Conservation (phyloP, 2,329 filamentous ascomycete species). For the Myriangium duriaei region DNA sequence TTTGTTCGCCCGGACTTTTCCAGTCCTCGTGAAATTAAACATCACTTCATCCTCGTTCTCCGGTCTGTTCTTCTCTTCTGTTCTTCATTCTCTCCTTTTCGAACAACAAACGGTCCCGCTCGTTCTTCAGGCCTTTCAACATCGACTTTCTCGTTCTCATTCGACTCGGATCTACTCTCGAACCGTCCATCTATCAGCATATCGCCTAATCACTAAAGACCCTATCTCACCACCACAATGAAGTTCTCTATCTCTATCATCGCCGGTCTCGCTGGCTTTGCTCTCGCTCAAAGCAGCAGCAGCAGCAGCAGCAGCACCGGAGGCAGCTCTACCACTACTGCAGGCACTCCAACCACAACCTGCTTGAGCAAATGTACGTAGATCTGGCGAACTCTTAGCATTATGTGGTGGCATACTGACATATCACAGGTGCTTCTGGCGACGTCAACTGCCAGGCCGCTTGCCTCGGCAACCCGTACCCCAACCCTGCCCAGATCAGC, state of each 20-base stretch:
- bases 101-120: background rate
- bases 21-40: no score
- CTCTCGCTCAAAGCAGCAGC: conserved; percentile 25
- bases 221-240: conserved; percentile 25
- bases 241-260: conserved; percentile 33
- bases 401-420: no score
- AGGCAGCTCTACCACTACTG: conserved; percentile 12
- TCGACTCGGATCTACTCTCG: no score
- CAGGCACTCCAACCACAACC: conserved; percentile 22
- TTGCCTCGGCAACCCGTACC: conserved; percentile 41
- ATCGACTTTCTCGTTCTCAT: no score
- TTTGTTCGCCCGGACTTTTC: no score
- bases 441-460: conserved; percentile 41
- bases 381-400: background rate
- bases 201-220: no score
- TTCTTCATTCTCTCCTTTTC: background rate
- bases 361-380: conserved; percentile 28
- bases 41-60: no score
- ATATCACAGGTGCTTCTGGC: conserved; percentile 26
- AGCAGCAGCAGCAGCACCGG: conserved; percentile 12
- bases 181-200: no score
- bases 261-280: conserved; percentile 32
- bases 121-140: no score
- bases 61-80: background rate
- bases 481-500: conserved; percentile 37